Evolutionary conservation across 768 basidiomycete species (phyloP), one percentile per base, ranked within the genome.

Genomic region (Mycena rosella): DNA sequence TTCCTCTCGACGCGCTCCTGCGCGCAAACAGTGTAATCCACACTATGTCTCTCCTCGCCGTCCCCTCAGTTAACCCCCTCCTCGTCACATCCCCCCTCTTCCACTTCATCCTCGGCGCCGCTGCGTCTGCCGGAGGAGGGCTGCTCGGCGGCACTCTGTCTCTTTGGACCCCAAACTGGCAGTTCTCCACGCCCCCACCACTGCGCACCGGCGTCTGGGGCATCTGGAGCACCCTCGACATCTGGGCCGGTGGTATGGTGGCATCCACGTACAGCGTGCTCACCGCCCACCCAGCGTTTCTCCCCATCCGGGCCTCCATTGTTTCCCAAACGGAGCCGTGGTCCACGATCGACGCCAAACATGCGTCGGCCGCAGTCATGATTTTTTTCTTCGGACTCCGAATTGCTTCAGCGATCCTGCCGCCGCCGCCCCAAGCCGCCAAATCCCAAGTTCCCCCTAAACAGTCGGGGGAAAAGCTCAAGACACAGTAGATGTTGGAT

Each of bases 211-310:
- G 79, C 7, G 82, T 79, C 2, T 71, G 70, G 70, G 79, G 81
- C 48, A 51, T 80, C 55, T 79, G 80, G 65, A 81, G 77, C 10
- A 84, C 82, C 2, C 72, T 87, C 20, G 87, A 87, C 69, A 73
- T 87, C 0, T 87, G 86, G 87, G 85, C 80, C 60, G 87, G 87
- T 42, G 80, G 84, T 10, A 67, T 87, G 3, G 82, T 83, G 11
- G 85, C 74, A 72, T 24, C 56, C 27, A 70, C 78, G 20, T 81
- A 78, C 67, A 73, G 79, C 70, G 67, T 71, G 14, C 72, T 77
- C 27, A 79, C 77, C 1, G 75, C 74, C 18, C 75, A 80, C 45
- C 75, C 75, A 6, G 78, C 78, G 18, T 82, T 80, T 60, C 59
- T 73, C 0, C 65, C 74, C 20, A 54, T 76, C 18, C 67, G 70